These are phyloP conservation scores for Acanthamoeba castellanii DNA, from an alignment of 208 protist species.

Conservation along the genomic window DNA sequence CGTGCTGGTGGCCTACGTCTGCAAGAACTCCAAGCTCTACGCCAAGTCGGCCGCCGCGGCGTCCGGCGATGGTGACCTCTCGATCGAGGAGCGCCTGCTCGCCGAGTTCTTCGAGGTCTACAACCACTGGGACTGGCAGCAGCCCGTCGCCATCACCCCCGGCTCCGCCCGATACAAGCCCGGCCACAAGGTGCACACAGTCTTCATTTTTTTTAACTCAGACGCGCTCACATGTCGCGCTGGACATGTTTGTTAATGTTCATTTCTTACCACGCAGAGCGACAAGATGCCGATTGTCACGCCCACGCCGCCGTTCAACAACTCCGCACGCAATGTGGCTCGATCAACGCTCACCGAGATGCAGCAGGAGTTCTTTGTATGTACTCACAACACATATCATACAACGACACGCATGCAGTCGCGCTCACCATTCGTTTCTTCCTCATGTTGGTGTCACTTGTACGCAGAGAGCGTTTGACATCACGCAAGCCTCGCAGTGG, in stretches of 20 bases:
- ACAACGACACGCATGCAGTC: background rate
- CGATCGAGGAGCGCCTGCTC: slow-evolving; percentile 33
- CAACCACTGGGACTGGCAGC: slow-evolving; percentile 47
- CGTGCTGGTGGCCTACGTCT: slow-evolving; percentile 56
- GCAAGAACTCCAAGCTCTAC: slow-evolving; percentile 17
- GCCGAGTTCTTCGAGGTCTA: slow-evolving; percentile 60
- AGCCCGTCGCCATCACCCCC: slow-evolving; percentile 54
- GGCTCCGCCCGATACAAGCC: slow-evolving; percentile 4
- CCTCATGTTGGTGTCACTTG: background rate
- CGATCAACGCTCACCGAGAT: slow-evolving; percentile 54
- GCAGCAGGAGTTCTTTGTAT: slow-evolving; percentile 53
- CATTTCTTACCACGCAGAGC: background rate
- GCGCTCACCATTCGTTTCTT: background rate
- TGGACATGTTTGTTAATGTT: background rate
- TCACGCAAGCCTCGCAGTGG: background rate
- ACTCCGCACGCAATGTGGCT: slow-evolving; percentile 48
- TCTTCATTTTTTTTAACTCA: background rate
- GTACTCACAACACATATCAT: background rate
- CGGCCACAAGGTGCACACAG: background rate
- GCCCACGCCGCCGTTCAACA: slow-evolving; percentile 34
- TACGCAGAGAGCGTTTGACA: slow-evolving; percentile 3
- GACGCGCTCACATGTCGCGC: background rate
- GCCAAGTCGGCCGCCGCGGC: background rate
- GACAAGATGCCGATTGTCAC: slow-evolving; percentile 57
- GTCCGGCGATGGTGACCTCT: background rate